Percentiles rank a stretch among this genome's conserved stretches.
Evolutionary conservation across 192 early-diverging fungal genomes (phyloP).

Genomic region (Backusella macrospora): DNA sequence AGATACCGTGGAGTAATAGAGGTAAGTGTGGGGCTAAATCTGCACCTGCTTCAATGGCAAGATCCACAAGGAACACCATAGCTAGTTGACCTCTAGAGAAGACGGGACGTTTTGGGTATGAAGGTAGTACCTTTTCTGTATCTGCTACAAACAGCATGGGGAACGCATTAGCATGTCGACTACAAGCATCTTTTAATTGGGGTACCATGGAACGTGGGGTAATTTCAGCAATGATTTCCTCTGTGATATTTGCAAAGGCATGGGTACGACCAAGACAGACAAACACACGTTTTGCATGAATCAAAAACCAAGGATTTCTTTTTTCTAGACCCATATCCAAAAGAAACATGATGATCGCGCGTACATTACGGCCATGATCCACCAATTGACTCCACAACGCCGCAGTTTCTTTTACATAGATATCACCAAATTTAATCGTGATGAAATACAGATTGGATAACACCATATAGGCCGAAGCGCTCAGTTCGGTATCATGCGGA

Average conservation of each 20-base stretch:
- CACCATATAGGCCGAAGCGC: slow-evolving; percentile 56
- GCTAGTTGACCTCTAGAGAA: slow-evolving; percentile 80
- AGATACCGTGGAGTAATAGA: slow-evolving; percentile 70
- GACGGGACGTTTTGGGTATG: slow-evolving; percentile 63
- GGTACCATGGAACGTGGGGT: slow-evolving; percentile 74
- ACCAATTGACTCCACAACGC: slow-evolving; percentile 78
- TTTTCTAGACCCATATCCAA: slow-evolving; percentile 72
- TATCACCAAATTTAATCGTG: slow-evolving; percentile 80
- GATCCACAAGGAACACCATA: slow-evolving; percentile 77
- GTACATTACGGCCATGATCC: slow-evolving; percentile 61
- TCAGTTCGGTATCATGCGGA: slow-evolving; percentile 48
- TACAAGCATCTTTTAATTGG: slow-evolving; percentile 42
- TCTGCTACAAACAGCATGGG: slow-evolving; percentile 65
- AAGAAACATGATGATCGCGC: slow-evolving; percentile 70
- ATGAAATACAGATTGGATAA: slow-evolving; percentile 82
- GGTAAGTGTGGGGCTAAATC: slow-evolving; percentile 69
- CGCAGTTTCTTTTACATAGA: slow-evolving; percentile 76
- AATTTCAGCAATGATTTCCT: slow-evolving; percentile 66
- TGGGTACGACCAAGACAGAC: slow-evolving; percentile 71
- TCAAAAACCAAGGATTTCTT: slow-evolving; percentile 78
- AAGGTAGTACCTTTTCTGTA: slow-evolving; percentile 66
- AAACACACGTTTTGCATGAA: slow-evolving; percentile 78
- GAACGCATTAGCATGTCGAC: slow-evolving; percentile 36
- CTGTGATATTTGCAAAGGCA: slow-evolving; percentile 59
- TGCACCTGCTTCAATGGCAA: slow-evolving; percentile 72